Evolutionary conservation across 2,329 filamentous ascomycete genomes (phyloP).

Genomic region (Diaporthe citrichinensis): DNA sequence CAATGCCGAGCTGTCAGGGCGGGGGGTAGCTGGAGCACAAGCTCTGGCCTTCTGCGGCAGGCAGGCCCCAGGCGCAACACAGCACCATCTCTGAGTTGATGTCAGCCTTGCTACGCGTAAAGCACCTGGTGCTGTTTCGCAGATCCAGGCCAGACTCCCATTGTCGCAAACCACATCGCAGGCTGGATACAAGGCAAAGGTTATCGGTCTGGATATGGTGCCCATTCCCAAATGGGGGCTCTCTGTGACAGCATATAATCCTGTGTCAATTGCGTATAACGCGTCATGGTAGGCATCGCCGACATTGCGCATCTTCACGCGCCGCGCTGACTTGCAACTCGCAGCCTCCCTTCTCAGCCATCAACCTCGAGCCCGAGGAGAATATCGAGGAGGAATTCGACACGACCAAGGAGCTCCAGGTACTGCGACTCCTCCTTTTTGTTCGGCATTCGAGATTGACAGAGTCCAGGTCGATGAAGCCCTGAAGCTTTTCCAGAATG

Average conservation of each 20-base stretch:
- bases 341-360: conserved; percentile 81
- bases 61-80: background rate
- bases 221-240: background rate
- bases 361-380: conserved; percentile 95
- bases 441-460: conserved; percentile 23
- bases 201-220: background rate
- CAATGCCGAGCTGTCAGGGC: conserved; percentile 31
- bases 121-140: conserved; percentile 1
- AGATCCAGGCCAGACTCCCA: background rate
- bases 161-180: conserved; percentile 19
- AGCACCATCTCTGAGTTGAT: background rate
- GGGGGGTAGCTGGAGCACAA: conserved; percentile 5
- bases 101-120: conserved; percentile 29
- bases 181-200: background rate
- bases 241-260: background rate
- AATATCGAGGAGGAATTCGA: conserved; percentile 92
- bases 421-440: conserved; percentile 46
- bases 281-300: conserved; percentile 28
- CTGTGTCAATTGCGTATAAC: background rate
- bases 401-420: conserved; percentile 93
- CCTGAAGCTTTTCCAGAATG: conserved; percentile 92
- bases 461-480: conserved; percentile 86
- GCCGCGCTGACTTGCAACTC: conserved; percentile 34
- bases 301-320: background rate
- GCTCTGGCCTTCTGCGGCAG: conserved; percentile 3